Conservation (phyloP, 2,329 filamentous ascomycete genomes). For the Penicillium sp. region DNA sequence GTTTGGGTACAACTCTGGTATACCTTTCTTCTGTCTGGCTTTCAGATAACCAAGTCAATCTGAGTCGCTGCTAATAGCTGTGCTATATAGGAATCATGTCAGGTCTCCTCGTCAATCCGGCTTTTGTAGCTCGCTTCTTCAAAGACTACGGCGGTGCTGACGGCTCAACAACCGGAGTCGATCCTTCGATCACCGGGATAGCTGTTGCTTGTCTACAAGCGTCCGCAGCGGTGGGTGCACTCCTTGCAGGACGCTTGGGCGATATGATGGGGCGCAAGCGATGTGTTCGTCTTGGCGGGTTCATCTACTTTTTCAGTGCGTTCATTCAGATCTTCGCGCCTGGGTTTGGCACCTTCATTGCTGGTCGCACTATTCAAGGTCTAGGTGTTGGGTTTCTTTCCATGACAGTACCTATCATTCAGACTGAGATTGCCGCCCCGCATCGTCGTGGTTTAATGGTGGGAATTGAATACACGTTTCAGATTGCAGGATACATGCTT, state of each 20-base stretch:
- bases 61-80: too few relatives aligned
- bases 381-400: constrained; percentile 31
- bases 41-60: too few relatives aligned
- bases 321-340: constrained; percentile 34
- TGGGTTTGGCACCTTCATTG: constrained; percentile 28
- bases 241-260: constrained; percentile 29
- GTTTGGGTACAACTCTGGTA: constrained; percentile 38
- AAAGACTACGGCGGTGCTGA: constrained; percentile 32
- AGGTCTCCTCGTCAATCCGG: constrained; percentile 34
- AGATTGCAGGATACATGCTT: constrained; percentile 34
- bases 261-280: constrained; percentile 33
- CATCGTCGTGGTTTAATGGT: constrained; percentile 34
- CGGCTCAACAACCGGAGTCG: constrained; percentile 20
- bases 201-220: constrained; percentile 31
- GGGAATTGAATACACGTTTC: constrained; percentile 32
- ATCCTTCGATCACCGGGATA: constrained; percentile 35
- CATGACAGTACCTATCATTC: constrained; percentile 32
- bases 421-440: constrained; percentile 33
- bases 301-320: constrained; percentile 33
- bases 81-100: constrained; percentile 37
- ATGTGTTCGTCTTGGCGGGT: constrained; percentile 30
- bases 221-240: constrained; percentile 29
- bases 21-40: neutral
- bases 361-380: constrained; percentile 30
- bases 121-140: constrained; percentile 36